Base-by-base conservation (phyloP, 2,329 filamentous ascomycete genomes). In the Rhynchosporium secalis region DNA sequence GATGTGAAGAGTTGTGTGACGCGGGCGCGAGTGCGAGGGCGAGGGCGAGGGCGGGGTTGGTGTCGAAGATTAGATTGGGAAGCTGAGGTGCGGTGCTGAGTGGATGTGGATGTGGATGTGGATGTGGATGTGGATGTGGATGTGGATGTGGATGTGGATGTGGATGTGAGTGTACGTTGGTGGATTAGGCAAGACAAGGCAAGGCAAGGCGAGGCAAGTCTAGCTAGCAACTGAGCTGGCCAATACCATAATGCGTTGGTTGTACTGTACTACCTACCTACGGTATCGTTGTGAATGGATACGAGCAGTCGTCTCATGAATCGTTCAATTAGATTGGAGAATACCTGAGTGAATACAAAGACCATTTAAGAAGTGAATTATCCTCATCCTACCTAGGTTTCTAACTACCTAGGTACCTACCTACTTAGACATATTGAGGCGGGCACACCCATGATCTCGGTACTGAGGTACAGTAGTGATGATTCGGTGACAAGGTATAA, bases 401-500 rank as follows among this genome's bases (percentile, higher is more conserved):
- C 20, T 20, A 20, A 1, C 20, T 20, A 20, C 20, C 20, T 20
- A 20, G 20, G 20, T 20, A 20, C 20, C 20, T 20, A 20, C 20
- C 20, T 20, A 20, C 20, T 20, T 20, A 20, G 20, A 20, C 2
- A 3, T 43, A 43, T 15, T 20, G 41, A n/a, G 7, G 36, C 38
- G 38, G 49, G 49, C 49, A 52, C 49, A 52, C 31, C 49, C 49
- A 38, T 52, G 49, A 40, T n/a, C 49, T 38, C 28, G 51, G 38
- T n/a, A n/a, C 3, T 12, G 4, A 13, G 10, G 40, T n/a, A n/a
- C n/a, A n/a, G n/a, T 43, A 46, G 5, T n/a, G 13, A 54, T 41
- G 36, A 54, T 54, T 54, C 8, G 33, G 33, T 54, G 33, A 40
- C 49, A 52, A 10, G 33, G 38, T 33, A 54, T 36, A n/a, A 52